phyloP scores from a whole-genome alignment of 805 yeast genomes.

The Starmerella roubikii region DNA sequence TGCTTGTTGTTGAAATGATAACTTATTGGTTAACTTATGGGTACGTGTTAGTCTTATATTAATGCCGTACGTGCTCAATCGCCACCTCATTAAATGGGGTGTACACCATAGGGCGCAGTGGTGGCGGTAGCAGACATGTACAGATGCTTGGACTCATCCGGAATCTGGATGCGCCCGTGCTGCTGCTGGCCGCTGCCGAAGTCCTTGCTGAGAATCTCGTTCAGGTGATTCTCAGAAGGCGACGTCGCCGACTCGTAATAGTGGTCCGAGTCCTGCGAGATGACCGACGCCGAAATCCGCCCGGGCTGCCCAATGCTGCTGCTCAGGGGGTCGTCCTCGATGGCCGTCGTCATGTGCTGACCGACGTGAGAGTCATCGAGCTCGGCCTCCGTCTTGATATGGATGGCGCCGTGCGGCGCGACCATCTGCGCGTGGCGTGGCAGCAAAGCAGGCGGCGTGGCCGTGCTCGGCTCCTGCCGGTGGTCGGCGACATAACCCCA shows the following conservation, averaged over 20 bases:
- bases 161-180: neutral
- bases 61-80: no score
- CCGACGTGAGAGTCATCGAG: no score
- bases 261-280: constrained; percentile 1
- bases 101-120: neutral
- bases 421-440: no score
- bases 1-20: neutral
- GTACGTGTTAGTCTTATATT: neutral
- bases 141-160: neutral
- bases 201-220: neutral
- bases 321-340: no score
- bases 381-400: no score
- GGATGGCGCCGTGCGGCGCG: no score
- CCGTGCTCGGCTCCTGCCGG: no score
- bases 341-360: no score
- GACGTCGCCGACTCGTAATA: neutral
- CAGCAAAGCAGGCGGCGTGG: no score
- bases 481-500: no score
- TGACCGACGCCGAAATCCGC: constrained; percentile 4
- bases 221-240: neutral
- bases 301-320: neutral
- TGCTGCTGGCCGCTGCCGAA: neutral
- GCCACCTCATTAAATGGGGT: neutral
- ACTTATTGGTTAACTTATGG: neutral
- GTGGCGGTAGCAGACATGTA: neutral